Base-by-base conservation (phyloP, 768 basidiomycete species). In the Amanita jacksonii region DNA sequence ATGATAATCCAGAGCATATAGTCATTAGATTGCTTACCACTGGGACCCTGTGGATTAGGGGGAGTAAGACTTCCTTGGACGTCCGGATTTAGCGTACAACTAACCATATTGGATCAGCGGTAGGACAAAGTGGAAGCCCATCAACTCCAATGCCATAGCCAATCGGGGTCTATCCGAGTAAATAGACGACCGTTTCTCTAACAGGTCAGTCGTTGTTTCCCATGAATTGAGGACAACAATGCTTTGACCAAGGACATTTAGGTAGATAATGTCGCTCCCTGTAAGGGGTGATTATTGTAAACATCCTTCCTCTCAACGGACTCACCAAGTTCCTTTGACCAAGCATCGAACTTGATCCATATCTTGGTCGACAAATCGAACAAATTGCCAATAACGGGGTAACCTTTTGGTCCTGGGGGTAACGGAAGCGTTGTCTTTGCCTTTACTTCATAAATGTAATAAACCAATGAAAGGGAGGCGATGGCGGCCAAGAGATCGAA, bases 81-180 rank as follows among this genome's bases (percentile, higher is more conserved):
- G 5, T 8, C 12, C 22, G 5, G 13, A n/a, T 22, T 23, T 19
- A 13, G 5, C 12, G n/a, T n/a, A n/a, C n/a, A n/a, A 5, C 18
- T 64, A 54, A 23, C 59, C 59, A 45, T 66, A 62, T 41, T 54
- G 56, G 23, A 59, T 42, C 37, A 59, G 51, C 7, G 51, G 32
- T 15, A 62, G 52, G 33, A 47, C 52, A 33, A 51, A 53, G 12
- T 43, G 47, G 34, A 48, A 49, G 30, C 52, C 27, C 32, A 43
- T 35, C 4, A 43, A 13, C 3, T 33, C 30, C 20, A 22, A 8
- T 5, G 27, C 7, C 41, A 43, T 33, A 5, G 23, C n/a, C 32
- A 42, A 10, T 19, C 8, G 9, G 8, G 34, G 28, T 16, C 41
- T 42, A 24, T 47, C 47, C 18, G 50, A 52, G 40, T 58, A 57